Evolutionary conservation across 2,329 filamentous ascomycete genomes (phyloP).

Genomic region (Fusarium subtropicale): DNA sequence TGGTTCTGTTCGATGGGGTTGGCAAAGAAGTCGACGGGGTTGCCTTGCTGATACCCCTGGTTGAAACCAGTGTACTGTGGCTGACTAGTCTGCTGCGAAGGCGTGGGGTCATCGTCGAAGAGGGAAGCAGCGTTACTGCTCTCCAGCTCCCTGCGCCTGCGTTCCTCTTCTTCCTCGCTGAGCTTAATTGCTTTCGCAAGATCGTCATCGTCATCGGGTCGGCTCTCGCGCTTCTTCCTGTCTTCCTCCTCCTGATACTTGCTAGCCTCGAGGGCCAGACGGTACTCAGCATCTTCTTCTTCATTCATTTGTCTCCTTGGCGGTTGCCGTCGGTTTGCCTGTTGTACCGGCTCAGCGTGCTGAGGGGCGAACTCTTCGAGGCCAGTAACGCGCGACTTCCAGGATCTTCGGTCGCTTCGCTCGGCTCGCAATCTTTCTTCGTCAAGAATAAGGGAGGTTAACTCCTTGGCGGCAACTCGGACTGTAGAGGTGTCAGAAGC

Average conservation of each 20-base stretch:
- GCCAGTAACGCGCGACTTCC: slow-evolving; percentile 96
- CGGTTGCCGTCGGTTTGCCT: slow-evolving; percentile 55
- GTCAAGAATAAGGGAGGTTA: slow-evolving; percentile 90
- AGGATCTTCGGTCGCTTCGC: slow-evolving; percentile 89
- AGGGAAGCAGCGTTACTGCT: slow-evolving; percentile 85
- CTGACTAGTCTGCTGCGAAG: slow-evolving; percentile 66
- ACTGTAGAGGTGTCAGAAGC: slow-evolving; percentile 65
- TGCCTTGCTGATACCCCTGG: slow-evolving; percentile 97
- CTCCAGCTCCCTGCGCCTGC: slow-evolving; percentile 86
- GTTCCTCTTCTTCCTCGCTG: slow-evolving; percentile 93
- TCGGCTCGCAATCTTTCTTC: slow-evolving; percentile 93
- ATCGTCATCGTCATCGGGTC: slow-evolving; percentile 81
- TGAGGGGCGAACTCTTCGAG: slow-evolving; percentile 80
- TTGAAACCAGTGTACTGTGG: slow-evolving; percentile 90
- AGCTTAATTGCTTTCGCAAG: slow-evolving; percentile 94
- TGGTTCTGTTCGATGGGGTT: slow-evolving; percentile 87
- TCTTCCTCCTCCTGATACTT: slow-evolving; percentile 96
- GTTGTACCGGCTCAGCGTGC: slow-evolving; percentile 52
- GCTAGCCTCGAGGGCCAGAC: slow-evolving; percentile 91
- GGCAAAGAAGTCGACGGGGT: slow-evolving; percentile 95
- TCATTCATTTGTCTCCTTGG: slow-evolving; percentile 68
- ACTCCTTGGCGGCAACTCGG: slow-evolving; percentile 93
- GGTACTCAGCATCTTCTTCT: slow-evolving; percentile 91
- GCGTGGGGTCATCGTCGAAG: slow-evolving; percentile 81
- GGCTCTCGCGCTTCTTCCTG: slow-evolving; percentile 74